Evolutionary conservation across 805 yeast species (phyloP).

Genomic region (Teunomyces barrocoloradensis): DNA sequence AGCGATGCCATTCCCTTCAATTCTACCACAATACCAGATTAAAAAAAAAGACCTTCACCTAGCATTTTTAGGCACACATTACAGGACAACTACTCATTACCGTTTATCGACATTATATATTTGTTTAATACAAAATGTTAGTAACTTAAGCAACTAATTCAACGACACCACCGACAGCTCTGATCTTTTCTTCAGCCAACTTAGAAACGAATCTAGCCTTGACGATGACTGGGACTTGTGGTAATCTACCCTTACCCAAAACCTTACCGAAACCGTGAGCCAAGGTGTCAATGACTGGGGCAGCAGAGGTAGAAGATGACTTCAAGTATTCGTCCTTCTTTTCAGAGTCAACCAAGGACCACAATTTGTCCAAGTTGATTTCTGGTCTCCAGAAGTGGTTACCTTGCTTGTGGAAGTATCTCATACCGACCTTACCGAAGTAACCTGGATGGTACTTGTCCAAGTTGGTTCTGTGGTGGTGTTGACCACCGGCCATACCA

Average conservation of each 20-base stretch:
- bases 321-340: slow-evolving; percentile 92
- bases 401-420: slow-evolving; percentile 96
- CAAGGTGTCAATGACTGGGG: slow-evolving; percentile 98
- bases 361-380: slow-evolving; percentile 96
- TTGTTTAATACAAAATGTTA: slow-evolving; percentile 5
- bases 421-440: slow-evolving; percentile 99
- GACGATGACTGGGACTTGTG: slow-evolving; percentile 97
- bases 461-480: slow-evolving; percentile 99
- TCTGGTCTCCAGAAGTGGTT: slow-evolving; percentile 97
- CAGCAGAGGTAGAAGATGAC: slow-evolving; percentile 80
- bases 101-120: slow-evolving; percentile 5
- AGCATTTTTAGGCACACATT: background rate
- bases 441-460: slow-evolving; percentile 99
- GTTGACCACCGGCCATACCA: slow-evolving; percentile 99
- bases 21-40: too few relatives aligned
- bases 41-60: background rate
- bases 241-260: slow-evolving; percentile 98
- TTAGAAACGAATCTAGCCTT: slow-evolving; percentile 99
- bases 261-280: slow-evolving; percentile 99
- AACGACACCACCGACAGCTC: slow-evolving; percentile 99
- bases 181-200: slow-evolving; percentile 99
- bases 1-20: background rate
- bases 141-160: slow-evolving; percentile 90
- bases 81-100: slow-evolving; percentile 1
- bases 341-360: slow-evolving; percentile 94